These are phyloP conservation scores for Trypanosoma caninum DNA, from an alignment of 208 protist species.

Conservation along the genomic window DNA sequence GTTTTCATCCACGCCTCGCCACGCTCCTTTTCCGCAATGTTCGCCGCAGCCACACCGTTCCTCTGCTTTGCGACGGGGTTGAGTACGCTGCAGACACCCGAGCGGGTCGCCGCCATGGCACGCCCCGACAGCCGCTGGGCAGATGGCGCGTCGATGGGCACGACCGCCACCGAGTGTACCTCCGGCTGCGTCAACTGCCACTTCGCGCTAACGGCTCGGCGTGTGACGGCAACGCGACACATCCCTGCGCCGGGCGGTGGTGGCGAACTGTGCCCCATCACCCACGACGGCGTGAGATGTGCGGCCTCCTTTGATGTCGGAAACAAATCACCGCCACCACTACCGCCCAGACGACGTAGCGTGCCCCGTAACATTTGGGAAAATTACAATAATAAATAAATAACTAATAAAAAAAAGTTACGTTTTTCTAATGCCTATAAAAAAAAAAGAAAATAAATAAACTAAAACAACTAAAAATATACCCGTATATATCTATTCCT, in stretches of 20 bases:
- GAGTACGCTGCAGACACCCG: slow-evolving; percentile 33
- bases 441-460: too few relatives aligned
- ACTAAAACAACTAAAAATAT: too few relatives aligned
- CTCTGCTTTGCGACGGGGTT: slow-evolving; percentile 30
- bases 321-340: slow-evolving; percentile 74
- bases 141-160: slow-evolving; percentile 16
- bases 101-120: slow-evolving; percentile 25
- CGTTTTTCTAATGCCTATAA: neutral
- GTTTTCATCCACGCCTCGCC: slow-evolving; percentile 55
- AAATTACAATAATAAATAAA: neutral
- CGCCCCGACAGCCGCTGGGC: slow-evolving; percentile 26
- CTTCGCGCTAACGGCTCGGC: slow-evolving; percentile 36
- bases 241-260: slow-evolving; percentile 47
- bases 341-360: slow-evolving; percentile 33
- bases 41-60: slow-evolving; percentile 52
- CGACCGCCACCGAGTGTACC: slow-evolving; percentile 27
- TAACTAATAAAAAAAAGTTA: neutral
- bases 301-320: slow-evolving; percentile 77
- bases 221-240: slow-evolving; percentile 44
- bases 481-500: too few relatives aligned
- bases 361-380: slow-evolving; percentile 30
- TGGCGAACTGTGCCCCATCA: slow-evolving; percentile 45
- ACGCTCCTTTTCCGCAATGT: slow-evolving; percentile 53
- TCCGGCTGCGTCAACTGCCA: slow-evolving; percentile 42
- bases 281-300: slow-evolving; percentile 55